Evolutionary conservation across 495 filamentous ascomycete species (phyloP), one percentile per base, ranked within the genome.

Genomic region (Viridothelium virens): DNA sequence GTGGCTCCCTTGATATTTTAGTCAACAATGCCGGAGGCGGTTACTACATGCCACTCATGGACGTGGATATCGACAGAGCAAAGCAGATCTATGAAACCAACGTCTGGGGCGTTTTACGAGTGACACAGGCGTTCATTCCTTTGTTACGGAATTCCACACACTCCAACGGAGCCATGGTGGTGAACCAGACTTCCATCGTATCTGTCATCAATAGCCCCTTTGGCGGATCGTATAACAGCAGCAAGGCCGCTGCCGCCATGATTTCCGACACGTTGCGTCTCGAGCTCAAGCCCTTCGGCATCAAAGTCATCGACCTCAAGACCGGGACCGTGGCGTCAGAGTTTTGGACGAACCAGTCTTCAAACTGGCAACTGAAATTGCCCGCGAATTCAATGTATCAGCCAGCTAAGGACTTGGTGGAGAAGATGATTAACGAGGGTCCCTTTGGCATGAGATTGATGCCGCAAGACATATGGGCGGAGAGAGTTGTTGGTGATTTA

Each of bases 1-100:
- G 68, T 33, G 77, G 78, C 2, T 66, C 69, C 7, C 74, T 79
- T 11, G 79, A 83, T 66, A 66, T 83, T 0, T 62, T 72, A 14
- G 38, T 72, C 63, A 72, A 70, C 63, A 68, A 70, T 63, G 66
- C 68, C 36, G 70, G 68, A 16, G 50, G 4, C 33, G 5, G 48
- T 10, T 62, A 62, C 37, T 18, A 3, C 37, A 67, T 66, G 61
- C 70, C 70, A 4, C 12, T 71, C 2, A 2, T 59, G 2, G 68
- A 71, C 65, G 18, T 70, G 34, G 5, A 34, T 56, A 62, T 71
- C 56, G 39, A 36, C 2, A 62, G 67, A 61, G 70, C 65, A 14
- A 69, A 66, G 50, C 11, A 46, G 12, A 53, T 68, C n/a, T 72
- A 65, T 61, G 70, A 72, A 25, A 33, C 63, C n/a, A 72, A 72